Evolutionary conservation across 2,329 filamentous ascomycete genomes (phyloP).

Genomic region (Talaromyces sp.): DNA sequence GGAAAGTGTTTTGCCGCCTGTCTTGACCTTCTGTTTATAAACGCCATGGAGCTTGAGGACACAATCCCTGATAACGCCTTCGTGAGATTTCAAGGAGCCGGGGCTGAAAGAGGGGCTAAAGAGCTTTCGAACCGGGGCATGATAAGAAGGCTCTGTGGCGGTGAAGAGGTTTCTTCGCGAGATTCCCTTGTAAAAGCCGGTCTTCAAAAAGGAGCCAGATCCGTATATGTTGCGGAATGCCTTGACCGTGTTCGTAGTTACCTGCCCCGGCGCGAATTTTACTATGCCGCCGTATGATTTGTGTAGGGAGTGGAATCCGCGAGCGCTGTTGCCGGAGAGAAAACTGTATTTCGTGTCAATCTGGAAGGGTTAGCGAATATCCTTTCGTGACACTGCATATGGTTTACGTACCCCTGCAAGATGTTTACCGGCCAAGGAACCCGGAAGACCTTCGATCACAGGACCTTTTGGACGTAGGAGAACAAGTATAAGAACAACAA

Average conservation of each 20-base stretch:
- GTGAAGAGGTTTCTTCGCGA: slow-evolving; percentile 21
- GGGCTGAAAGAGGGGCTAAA: slow-evolving; percentile 20
- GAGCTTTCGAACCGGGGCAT: slow-evolving; percentile 18
- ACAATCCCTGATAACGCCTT: slow-evolving; percentile 16
- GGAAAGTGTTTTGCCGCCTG: slow-evolving; percentile 5
- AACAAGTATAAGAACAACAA: slow-evolving; percentile 14
- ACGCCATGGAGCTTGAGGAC: slow-evolving; percentile 16
- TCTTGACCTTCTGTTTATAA: slow-evolving; percentile 10
- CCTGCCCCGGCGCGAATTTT: slow-evolving; percentile 19
- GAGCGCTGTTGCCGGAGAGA: slow-evolving; percentile 16
- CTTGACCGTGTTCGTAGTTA: slow-evolving; percentile 20
- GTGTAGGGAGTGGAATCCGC: slow-evolving; percentile 16
- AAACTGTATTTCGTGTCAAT: slow-evolving; percentile 17
- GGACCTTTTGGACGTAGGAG: slow-evolving; percentile 14
- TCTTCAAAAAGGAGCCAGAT: slow-evolving; percentile 18
- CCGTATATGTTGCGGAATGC: slow-evolving; percentile 20
- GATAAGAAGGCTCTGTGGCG: slow-evolving; percentile 18
- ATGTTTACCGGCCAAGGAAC: slow-evolving; percentile 12
- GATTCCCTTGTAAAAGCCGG: slow-evolving; percentile 19
- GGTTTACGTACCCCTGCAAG: slow-evolving; percentile 14
- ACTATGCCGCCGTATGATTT: slow-evolving; percentile 16
- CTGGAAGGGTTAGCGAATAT: slow-evolving; percentile 1
- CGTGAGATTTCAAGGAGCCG: slow-evolving; percentile 17
- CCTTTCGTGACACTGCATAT: background rate
- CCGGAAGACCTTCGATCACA: slow-evolving; percentile 14